Percentiles rank a stretch among this genome's conserved stretches.
These are phyloP conservation scores for Cyclocybe cylindracea DNA, from an alignment of 768 basidiomycete species.

Conservation along the genomic window DNA sequence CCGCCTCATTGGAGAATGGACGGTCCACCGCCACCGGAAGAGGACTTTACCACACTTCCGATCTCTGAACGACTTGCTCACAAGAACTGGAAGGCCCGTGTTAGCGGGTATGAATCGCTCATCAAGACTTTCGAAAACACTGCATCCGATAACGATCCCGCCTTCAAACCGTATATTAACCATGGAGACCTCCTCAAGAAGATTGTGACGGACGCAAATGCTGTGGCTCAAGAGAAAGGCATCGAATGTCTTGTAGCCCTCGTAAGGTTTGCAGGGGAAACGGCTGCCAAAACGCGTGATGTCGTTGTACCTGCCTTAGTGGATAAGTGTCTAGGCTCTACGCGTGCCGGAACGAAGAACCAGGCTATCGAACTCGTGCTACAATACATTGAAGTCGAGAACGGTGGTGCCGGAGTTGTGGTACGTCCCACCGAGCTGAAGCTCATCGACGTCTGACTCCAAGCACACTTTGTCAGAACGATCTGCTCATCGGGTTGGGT, in stretches of 20 bases:
- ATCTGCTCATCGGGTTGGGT: constrained; percentile 79
- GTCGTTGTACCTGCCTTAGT: constrained; percentile 88
- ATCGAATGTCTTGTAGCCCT: constrained; percentile 86
- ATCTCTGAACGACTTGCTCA: constrained; percentile 82
- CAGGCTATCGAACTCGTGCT: constrained; percentile 84
- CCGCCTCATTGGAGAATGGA: constrained; percentile 58
- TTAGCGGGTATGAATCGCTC: constrained; percentile 88
- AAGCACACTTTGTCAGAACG: constrained; percentile 45
- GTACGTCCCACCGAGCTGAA: constrained; percentile 54
- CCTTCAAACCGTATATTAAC: constrained; percentile 86
- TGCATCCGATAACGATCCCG: constrained; percentile 90
- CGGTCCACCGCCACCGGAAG: constrained; percentile 88
- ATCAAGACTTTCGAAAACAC: constrained; percentile 87
- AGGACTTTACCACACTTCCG: constrained; percentile 84
- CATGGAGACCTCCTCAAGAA: constrained; percentile 81
- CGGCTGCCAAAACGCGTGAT: constrained; percentile 76
- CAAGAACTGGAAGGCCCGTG: constrained; percentile 99
- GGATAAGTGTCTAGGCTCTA: constrained; percentile 93
- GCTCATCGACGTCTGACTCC: constrained; percentile 26
- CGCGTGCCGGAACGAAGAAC: constrained; percentile 86
- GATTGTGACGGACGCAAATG: constrained; percentile 89
- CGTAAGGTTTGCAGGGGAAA: constrained; percentile 91
- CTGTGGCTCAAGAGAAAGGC: constrained; percentile 97
- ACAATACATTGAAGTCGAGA: constrained; percentile 94
- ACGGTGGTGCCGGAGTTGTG: constrained; percentile 82